These are phyloP conservation scores for Chaetomium cochliodes DNA, from an alignment of 495 filamentous ascomycete species.

Conservation along the genomic window DNA sequence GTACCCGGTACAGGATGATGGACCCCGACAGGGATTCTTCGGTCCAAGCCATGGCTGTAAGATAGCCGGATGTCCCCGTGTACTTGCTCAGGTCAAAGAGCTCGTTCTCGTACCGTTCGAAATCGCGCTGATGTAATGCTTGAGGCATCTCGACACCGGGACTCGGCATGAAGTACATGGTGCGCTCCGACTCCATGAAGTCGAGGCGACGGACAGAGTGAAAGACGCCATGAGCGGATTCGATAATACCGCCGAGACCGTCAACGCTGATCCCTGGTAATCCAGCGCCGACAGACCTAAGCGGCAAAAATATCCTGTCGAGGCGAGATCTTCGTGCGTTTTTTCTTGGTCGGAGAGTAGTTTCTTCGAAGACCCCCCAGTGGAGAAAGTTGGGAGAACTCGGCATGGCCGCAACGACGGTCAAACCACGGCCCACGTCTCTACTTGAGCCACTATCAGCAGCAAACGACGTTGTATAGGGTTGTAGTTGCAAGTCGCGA, in stretches of 20 bases:
- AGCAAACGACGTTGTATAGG: background rate
- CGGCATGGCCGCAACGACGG: no score
- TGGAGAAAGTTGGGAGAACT: slow-evolving; percentile 23
- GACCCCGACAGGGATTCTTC: slow-evolving; percentile 25
- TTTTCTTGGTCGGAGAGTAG: slow-evolving; percentile 21
- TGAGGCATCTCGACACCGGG: background rate
- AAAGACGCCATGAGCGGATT: slow-evolving; percentile 31
- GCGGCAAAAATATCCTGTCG: slow-evolving; percentile 24
- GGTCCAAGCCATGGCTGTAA: slow-evolving; percentile 31
- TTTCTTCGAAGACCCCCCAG: slow-evolving; percentile 26
- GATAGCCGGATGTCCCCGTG: slow-evolving; percentile 24
- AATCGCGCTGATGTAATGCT: slow-evolving; percentile 20
- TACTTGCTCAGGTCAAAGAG: slow-evolving; percentile 33
- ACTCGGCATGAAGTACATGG: slow-evolving; percentile 17
- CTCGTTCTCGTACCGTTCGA: slow-evolving; percentile 31
- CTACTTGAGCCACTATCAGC: no score
- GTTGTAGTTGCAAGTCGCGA: slow-evolving; percentile 13
- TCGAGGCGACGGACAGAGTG: slow-evolving; percentile 29
- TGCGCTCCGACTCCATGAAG: slow-evolving; percentile 29
- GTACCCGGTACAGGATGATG: slow-evolving; percentile 28
- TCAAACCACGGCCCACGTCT: no score
- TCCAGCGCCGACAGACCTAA: slow-evolving; percentile 26
- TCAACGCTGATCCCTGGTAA: slow-evolving; percentile 31
- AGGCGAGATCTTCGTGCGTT: slow-evolving; percentile 28
- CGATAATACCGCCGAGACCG: slow-evolving; percentile 29